These are phyloP conservation scores for Peniophora sp. DNA, from an alignment of 1,284 basidiomycete genomes.

Conservation along the genomic window DNA sequence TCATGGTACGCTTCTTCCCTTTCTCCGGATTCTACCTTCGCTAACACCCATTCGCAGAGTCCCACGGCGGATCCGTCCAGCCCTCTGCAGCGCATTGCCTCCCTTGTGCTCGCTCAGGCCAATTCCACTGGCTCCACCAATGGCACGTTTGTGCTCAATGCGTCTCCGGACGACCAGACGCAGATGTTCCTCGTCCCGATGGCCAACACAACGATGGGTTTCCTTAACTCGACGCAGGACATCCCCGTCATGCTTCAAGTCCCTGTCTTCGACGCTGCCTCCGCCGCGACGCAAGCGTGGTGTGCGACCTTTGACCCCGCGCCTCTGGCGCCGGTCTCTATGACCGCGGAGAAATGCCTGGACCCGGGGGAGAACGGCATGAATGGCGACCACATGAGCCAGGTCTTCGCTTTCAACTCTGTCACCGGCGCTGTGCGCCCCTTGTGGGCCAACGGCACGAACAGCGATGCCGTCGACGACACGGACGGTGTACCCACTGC, in stretches of 20 bases:
- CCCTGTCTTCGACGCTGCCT: slow-evolving; percentile 31
- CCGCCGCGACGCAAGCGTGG: slow-evolving; percentile 30
- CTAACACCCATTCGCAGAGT: slow-evolving; percentile 15
- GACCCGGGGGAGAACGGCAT: slow-evolving; percentile 7
- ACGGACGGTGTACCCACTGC: not conserved
- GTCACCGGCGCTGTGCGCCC: slow-evolving; percentile 42
- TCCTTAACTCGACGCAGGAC: slow-evolving; percentile 9
- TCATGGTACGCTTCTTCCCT: slow-evolving; percentile 30
- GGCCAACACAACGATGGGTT: slow-evolving; percentile 5
- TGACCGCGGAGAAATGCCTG: slow-evolving; percentile 41
- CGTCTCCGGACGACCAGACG: slow-evolving; percentile 44
- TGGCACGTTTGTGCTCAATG: slow-evolving; percentile 41
- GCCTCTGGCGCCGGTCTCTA: slow-evolving; percentile 36
- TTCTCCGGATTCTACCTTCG: not conserved
- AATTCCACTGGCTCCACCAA: slow-evolving; percentile 17
- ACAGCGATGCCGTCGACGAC: not conserved
- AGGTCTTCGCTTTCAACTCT: slow-evolving; percentile 50
- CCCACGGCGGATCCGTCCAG: slow-evolving; percentile 18
- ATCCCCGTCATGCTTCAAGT: slow-evolving; percentile 34
- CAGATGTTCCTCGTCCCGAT: slow-evolving; percentile 37
- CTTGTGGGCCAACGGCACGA: slow-evolving; percentile 31
- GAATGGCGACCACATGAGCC: slow-evolving; percentile 34
- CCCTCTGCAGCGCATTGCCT: slow-evolving; percentile 33
- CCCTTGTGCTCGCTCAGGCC: slow-evolving; percentile 33
- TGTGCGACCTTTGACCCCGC: slow-evolving; percentile 58